Evolutionary conservation across 495 filamentous ascomycete species (phyloP).

Genomic region (Neurospora hispaniola): DNA sequence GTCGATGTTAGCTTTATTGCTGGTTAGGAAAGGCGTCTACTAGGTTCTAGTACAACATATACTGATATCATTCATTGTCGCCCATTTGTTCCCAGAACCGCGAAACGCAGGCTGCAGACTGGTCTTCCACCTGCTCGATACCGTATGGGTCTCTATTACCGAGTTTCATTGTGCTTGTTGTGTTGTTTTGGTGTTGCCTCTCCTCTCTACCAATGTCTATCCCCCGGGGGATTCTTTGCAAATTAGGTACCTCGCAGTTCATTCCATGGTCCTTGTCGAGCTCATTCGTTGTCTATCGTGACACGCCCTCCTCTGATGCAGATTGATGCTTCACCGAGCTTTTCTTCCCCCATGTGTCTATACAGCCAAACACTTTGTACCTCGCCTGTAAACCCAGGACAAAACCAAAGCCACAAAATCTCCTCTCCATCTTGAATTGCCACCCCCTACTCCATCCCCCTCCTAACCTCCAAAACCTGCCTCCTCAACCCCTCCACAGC

Average conservation of each 20-base stretch:
- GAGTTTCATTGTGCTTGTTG: not conserved
- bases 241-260: not conserved
- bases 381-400: not conserved
- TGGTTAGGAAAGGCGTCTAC: not conserved
- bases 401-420: not conserved
- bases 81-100: not conserved
- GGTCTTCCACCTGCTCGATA: not conserved
- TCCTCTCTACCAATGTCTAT: not conserved
- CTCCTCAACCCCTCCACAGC: conserved; percentile 57
- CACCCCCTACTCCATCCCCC: conserved; percentile 2
- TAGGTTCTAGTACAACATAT: not conserved
- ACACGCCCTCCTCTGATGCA: not conserved
- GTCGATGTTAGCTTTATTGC: not conserved
- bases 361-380: not conserved
- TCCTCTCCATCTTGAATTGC: not conserved
- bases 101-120: not conserved
- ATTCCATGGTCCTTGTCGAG: not conserved
- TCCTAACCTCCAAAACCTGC: conserved; percentile 27
- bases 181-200: not conserved
- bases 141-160: not conserved
- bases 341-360: not conserved
- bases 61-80: not conserved
- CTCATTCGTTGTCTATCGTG: not conserved
- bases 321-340: not conserved
- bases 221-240: not conserved